These are phyloP conservation scores for Candida nitratophila DNA, from an alignment of 805 yeast genomes.

Conservation along the genomic window DNA sequence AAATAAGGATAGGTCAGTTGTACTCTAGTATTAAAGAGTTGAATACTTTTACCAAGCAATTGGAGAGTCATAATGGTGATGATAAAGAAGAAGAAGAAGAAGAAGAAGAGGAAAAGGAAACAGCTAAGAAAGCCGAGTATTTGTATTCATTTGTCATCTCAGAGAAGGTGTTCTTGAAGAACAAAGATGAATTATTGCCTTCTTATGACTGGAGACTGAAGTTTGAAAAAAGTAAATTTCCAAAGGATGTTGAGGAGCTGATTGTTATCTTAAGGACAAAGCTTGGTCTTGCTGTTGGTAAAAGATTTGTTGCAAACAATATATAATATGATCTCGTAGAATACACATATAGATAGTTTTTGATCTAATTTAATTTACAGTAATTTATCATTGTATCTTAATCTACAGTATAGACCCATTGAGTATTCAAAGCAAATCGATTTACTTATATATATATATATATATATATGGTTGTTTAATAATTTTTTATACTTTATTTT, in stretches of 20 bases:
- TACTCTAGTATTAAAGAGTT: not conserved
- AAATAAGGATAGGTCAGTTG: not conserved
- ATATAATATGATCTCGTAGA: not conserved
- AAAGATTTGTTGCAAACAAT: not conserved
- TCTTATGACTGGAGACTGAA: not conserved
- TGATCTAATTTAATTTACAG: no score
- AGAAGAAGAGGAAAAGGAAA: not conserved
- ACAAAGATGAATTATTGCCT: not conserved
- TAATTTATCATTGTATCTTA: no score
- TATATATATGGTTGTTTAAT: no score
- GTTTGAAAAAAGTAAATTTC: not conserved
- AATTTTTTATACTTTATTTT: no score
- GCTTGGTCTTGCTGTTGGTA: not conserved
- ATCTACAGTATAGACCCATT: no score
- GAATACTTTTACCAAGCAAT: not conserved
- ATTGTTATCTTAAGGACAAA: not conserved
- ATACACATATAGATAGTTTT: no score
- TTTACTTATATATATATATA: no score
- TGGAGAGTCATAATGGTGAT: no score
- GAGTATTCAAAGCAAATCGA: no score
- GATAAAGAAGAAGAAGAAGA: no score
- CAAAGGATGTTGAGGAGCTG: not conserved
- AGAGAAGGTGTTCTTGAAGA: not conserved
- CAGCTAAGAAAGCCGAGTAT: not conserved
- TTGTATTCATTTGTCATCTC: not conserved